A percentile compares a stretch with the other conserved stretches of the same genome.
Conservation (phyloP, 2,329 filamentous ascomycete species). For the Didymella pinodella region DNA sequence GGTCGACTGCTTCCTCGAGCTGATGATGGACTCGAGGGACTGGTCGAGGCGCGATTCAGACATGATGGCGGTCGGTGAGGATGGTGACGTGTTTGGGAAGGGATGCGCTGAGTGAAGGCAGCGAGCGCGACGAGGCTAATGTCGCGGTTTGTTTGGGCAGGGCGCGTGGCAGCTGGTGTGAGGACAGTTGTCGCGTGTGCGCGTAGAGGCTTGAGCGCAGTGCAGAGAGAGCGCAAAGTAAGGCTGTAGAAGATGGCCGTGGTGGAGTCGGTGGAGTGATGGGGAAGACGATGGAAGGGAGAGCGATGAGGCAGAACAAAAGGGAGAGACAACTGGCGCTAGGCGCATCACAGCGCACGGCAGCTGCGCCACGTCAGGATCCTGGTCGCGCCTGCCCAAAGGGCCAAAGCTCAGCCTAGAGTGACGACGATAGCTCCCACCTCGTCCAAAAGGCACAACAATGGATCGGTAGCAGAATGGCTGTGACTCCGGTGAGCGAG, state of each 20-base stretch:
- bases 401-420: constrained; percentile 22
- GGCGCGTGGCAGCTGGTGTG: constrained; percentile 30
- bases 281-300: constrained; percentile 18
- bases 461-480: constrained; percentile 48
- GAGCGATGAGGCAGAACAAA: constrained; percentile 25
- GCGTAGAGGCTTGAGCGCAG: constrained; percentile 23
- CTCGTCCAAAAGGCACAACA: constrained; percentile 18
- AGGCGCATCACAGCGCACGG: constrained; percentile 6
- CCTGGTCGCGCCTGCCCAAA: constrained; percentile 22
- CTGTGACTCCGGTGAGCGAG: constrained; percentile 52
- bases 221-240: constrained; percentile 20
- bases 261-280: constrained; percentile 17
- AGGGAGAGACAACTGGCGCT: constrained; percentile 20
- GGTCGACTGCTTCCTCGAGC: constrained; percentile 68
- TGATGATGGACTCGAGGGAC: constrained; percentile 97
- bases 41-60: constrained; percentile 83
- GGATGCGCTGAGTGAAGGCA: constrained; percentile 25
- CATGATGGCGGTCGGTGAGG: constrained; percentile 27
- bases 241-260: constrained; percentile 19
- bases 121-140: constrained; percentile 24
- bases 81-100: constrained; percentile 14
- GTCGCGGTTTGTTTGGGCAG: constrained; percentile 30
- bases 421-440: constrained; percentile 37
- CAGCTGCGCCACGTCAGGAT: constrained; percentile 16
- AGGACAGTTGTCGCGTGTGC: constrained; percentile 25